Evolutionary conservation across 805 yeast species (phyloP), one percentile per base, ranked within the genome.

Genomic region (Suhomyces emberorum): DNA sequence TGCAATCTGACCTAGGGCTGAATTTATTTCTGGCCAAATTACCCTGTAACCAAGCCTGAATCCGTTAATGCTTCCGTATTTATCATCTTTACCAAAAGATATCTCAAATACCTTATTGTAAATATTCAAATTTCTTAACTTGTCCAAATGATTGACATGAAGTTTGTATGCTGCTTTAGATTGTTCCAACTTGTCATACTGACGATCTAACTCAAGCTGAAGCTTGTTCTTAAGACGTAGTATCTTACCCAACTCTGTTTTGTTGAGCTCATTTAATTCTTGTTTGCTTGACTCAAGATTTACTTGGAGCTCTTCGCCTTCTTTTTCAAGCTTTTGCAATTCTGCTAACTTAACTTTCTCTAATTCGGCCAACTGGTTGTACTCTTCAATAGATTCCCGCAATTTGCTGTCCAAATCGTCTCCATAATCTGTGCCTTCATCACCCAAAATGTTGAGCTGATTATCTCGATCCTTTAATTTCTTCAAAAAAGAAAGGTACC

Each of bases 21-120:
- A 93, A 54, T 88, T 89, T 28, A 88, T 81, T 49, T 89, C 98
- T 37, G 86, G 77, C 95, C 95, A 88, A 2, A 95, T 83, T 0
- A 89, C 85, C 41, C 71, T 74, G 35, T 65, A 59, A 0, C 98
- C 98, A n/a, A 91, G 56, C 38, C 96, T 62, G 17, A 87, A 68
- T 0, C 89, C 91, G 59, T 89, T 89, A 21, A 89, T 91, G 1
- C 93, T 82, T 0, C 95, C 96, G 61, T 85, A 87, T 22, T 77
- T 76, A 4, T 91, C 93, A 14, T 51, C 41, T 7, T 48, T 44
- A 43, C 85, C 87, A 44, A 81, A 84, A 1, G 95, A 84, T 5
- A 93, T 89, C 39, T 81, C 72, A 57, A 91, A 93, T 0, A 88
- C 77, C 46, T 83, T 91, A 42, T 78, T 83, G 59, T 83, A 89